Conservation (phyloP, 2,329 filamentous ascomycete species). For the Aspergillus sp. region DNA sequence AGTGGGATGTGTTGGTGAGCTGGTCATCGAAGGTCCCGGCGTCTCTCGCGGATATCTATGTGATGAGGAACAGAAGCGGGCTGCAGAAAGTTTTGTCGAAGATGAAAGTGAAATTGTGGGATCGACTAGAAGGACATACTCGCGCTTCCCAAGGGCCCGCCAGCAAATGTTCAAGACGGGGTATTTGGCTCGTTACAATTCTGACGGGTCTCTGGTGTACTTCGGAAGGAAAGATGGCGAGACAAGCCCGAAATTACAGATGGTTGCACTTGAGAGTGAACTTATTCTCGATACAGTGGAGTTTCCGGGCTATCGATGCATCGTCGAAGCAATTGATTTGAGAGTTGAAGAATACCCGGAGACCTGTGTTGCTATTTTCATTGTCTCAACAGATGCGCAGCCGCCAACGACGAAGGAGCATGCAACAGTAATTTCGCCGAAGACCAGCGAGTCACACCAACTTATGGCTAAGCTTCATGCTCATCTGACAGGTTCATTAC, state of each 20-base stretch:
- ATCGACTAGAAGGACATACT: neutral
- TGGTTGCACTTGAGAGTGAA: constrained; percentile 14
- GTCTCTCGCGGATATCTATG: constrained; percentile 60
- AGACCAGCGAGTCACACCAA: constrained; percentile 16
- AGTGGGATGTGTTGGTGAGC: constrained; percentile 32
- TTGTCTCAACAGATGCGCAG: constrained; percentile 11
- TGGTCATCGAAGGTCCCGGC: constrained; percentile 41
- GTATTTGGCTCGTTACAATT: constrained; percentile 39
- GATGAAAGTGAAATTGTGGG: constrained; percentile 23
- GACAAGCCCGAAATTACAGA: neutral
- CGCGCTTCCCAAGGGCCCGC: neutral
- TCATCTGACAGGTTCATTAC: constrained; percentile 26
- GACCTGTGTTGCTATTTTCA: constrained; percentile 22
- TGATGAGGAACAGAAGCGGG: constrained; percentile 50
- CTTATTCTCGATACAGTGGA: constrained; percentile 14
- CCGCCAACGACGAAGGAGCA: neutral
- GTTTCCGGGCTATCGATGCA: constrained; percentile 17
- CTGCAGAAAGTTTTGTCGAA: constrained; percentile 51
- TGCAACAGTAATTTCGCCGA: constrained; percentile 10
- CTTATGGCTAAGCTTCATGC: constrained; percentile 17
- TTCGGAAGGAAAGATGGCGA: constrained; percentile 31
- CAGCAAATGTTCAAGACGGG: constrained; percentile 37
- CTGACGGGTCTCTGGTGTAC: constrained; percentile 34
- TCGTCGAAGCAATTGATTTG: constrained; percentile 19
- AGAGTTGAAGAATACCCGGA: neutral